These are phyloP conservation scores for Taphrina flavorubra DNA, from an alignment of 1,139 yeast species.

Conservation along the genomic window DNA sequence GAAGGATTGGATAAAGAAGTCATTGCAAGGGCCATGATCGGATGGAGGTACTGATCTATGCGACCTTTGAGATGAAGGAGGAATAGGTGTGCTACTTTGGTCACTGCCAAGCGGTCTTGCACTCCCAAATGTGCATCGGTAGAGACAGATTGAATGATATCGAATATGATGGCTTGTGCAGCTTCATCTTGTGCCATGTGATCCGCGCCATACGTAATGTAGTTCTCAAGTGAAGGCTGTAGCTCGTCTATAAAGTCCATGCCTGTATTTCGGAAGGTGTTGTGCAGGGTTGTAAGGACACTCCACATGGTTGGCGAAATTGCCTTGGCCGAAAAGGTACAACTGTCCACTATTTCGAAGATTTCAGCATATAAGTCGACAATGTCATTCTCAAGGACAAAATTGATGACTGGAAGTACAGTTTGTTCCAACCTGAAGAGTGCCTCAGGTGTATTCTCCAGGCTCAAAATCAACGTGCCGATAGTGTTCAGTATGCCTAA, in stretches of 20 bases:
- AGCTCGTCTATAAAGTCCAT: conserved; percentile 78
- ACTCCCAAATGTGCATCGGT: conserved; percentile 56
- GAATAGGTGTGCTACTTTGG: conserved; percentile 63
- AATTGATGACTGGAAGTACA: conserved; percentile 73
- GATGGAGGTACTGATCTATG: conserved; percentile 56
- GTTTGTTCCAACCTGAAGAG: conserved; percentile 72
- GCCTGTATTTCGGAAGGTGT: conserved; percentile 59
- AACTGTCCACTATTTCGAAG: conserved; percentile 83
- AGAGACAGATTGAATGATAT: conserved; percentile 51
- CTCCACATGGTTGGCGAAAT: conserved; percentile 82
- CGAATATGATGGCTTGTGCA: conserved; percentile 52
- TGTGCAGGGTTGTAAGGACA: conserved; percentile 63
- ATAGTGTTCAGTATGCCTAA: conserved; percentile 84
- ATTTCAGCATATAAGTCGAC: conserved; percentile 64
- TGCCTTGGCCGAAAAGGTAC: conserved; percentile 72
- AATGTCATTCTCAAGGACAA: conserved; percentile 62
- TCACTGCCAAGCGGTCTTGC: conserved; percentile 60
- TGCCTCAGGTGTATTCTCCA: conserved; percentile 78
- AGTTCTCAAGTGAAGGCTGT: conserved; percentile 75
- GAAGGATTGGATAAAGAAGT: conserved; percentile 46
- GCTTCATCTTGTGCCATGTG: conserved; percentile 55
- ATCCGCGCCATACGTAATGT: conserved; percentile 70
- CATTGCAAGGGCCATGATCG: conserved; percentile 53
- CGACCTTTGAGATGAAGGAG: conserved; percentile 58
- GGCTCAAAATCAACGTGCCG: conserved; percentile 81